Percentiles rank a stretch among this genome's conserved stretches.
Conservation (phyloP, 2,329 filamentous ascomycete species). For the Colletotrichum sansevieriae region DNA sequence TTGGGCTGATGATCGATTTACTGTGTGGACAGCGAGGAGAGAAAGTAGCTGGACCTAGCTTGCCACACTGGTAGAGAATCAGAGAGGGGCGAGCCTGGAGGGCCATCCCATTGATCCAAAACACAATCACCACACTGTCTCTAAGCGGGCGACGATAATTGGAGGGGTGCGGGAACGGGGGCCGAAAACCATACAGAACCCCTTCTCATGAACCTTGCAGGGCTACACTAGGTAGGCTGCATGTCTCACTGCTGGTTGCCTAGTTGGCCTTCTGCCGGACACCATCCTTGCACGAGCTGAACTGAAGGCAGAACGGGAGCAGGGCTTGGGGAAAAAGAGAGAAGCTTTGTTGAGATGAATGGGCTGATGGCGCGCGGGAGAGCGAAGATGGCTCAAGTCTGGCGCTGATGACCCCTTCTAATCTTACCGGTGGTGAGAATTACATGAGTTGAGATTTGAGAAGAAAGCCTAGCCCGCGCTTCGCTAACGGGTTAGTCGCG, state of each 20-base stretch:
- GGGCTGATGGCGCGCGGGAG: not conserved
- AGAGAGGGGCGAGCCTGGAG: not conserved
- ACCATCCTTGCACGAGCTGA: slow-evolving; percentile 6
- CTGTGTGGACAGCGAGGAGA: not conserved
- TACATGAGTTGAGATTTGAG: not conserved
- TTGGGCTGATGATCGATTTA: slow-evolving; percentile 26
- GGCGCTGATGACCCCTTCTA: slow-evolving; percentile 18
- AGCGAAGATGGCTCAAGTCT: not conserved
- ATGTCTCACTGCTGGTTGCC: not conserved
- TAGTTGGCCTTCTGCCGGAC: slow-evolving; percentile 3
- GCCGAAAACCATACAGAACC: too few species aligned
- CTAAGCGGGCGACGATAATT: not conserved
- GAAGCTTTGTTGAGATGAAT: slow-evolving; percentile 9
- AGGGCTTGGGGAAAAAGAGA: not conserved
- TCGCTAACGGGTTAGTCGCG: slow-evolving; percentile 19
- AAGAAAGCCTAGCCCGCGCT: slow-evolving; percentile 8
- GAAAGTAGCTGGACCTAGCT: slow-evolving; percentile 23
- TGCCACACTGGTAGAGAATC: slow-evolving; percentile 7
- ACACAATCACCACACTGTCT: slow-evolving; percentile 18
- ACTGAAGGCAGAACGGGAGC: not conserved
- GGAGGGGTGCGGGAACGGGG: too few species aligned
- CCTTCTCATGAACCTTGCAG: slow-evolving; percentile 1
- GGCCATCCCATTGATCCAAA: slow-evolving; percentile 17
- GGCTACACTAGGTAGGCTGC: not conserved
- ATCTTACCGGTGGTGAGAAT: slow-evolving; percentile 11